Conservation (phyloP, 1,139 yeast genomes). For the Hansenula anomala region DNA sequence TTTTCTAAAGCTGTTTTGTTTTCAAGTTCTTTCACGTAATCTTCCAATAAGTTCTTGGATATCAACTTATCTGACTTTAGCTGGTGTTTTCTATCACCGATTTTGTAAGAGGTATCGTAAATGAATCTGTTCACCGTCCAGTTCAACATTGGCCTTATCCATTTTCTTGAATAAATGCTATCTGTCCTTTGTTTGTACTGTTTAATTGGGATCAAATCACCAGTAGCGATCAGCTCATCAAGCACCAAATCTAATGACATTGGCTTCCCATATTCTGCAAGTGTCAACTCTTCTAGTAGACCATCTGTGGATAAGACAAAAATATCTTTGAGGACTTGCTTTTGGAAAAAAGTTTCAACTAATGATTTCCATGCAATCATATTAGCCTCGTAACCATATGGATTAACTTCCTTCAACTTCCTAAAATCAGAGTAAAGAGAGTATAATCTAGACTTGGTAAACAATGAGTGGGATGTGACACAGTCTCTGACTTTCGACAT, state of each 20-base stretch:
- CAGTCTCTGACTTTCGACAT: constrained; percentile 15
- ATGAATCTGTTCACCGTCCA: constrained; percentile 22
- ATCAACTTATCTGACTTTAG: constrained; percentile 16
- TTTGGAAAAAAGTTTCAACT: constrained; percentile 22
- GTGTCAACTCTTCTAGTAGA: constrained; percentile 23
- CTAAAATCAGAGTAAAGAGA: constrained; percentile 63
- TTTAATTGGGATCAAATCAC: constrained; percentile 23
- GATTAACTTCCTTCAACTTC: constrained; percentile 45
- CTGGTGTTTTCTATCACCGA: constrained; percentile 11
- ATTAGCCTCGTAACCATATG: constrained; percentile 70
- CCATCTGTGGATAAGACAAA: constrained; percentile 23
- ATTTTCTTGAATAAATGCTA: constrained; percentile 15
- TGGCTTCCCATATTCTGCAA: constrained; percentile 29
- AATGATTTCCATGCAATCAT: constrained; percentile 52
- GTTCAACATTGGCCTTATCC: constrained; percentile 19
- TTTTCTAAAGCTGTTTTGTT: constrained; percentile 1
- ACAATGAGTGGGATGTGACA: constrained; percentile 21
- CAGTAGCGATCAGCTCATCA: constrained; percentile 26
- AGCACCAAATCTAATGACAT: constrained; percentile 30
- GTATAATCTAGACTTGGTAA: constrained; percentile 45
- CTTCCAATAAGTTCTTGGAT: constrained; percentile 14
- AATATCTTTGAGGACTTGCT: constrained; percentile 15
- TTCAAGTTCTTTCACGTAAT: constrained; percentile 5
- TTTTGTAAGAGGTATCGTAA: constrained; percentile 18
- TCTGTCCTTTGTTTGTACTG: constrained; percentile 17